Base-by-base conservation (phyloP, 352 stramenopile genomes). In the Blastocystis sp. region DNA sequence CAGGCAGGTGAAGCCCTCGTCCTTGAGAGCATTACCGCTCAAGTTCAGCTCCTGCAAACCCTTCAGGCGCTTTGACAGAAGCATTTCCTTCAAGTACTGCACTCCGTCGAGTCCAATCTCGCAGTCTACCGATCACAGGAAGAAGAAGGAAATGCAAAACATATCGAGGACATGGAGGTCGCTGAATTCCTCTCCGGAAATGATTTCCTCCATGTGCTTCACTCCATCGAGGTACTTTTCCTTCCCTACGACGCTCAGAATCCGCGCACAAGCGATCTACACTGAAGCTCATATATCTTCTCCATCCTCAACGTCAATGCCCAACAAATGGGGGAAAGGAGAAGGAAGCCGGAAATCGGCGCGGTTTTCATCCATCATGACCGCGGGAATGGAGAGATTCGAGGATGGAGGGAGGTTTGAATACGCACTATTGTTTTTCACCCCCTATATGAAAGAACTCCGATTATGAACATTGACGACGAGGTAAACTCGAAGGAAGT, bases 101-200 rank as follows among this genome's bases (percentile, higher is more conserved):
- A 54, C 71, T 81, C 71, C 71, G n/a, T 81, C 71, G 2, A 81
- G 48, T 66, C 71, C 71, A 60, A 81, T 81, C 52, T 81, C 71
- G 60, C 71, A 81, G 45, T 81, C 71, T 81, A 65, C 45, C 10
- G 2, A 2, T 64, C 52, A 81, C 21, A 68, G 24, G 42, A 40
- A 34, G n/a, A 11, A 1, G 21, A 43, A 65, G 38, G 43, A n/a
- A 64, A 0, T 19, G 66, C 71, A 81, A 42, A 81, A 81, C 71
- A 81, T 65, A 81, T 81, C 71, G 6, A 81, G n/a, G 43, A 81
- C 71, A 64, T 81, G 71, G 1, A 81, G 71, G 2, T 81, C 71
- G 43, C 19, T 21, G 21, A 81, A 81, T 38, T 81, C 19, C 0
- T 81, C 71, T 65, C 71, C 71, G 6, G 28, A 43, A 19, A 81